A percentile compares a stretch with the other conserved stretches of the same genome.
Conservation (phyloP, 495 filamentous ascomycete species). For the Aeminium ludgeri region DNA sequence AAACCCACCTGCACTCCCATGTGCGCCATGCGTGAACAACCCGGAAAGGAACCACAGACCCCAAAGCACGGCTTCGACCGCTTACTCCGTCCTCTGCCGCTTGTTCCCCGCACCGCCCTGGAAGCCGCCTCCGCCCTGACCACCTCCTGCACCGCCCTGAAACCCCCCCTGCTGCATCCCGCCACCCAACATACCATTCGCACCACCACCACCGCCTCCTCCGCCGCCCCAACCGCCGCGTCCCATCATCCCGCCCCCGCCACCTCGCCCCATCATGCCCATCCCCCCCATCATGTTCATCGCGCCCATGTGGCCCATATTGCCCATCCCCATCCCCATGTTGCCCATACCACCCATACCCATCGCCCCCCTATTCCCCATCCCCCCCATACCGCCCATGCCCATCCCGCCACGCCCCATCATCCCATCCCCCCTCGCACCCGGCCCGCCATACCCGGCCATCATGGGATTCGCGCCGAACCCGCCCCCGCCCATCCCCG, state of each 20-base stretch:
- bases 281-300: constrained; percentile 17
- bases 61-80: too few relatives aligned
- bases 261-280: constrained; percentile 28
- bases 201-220: constrained; percentile 37
- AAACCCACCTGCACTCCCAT: too few relatives aligned
- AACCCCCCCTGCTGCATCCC: too few relatives aligned
- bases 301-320: constrained; percentile 12
- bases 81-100: too few relatives aligned
- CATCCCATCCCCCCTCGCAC: constrained; percentile 29
- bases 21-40: too few relatives aligned
- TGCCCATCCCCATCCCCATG: constrained; percentile 20
- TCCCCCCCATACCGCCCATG: constrained; percentile 47
- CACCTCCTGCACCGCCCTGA: too few relatives aligned
- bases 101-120: too few relatives aligned
- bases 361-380: constrained; percentile 44
- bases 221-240: constrained; percentile 30
- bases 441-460: constrained; percentile 31
- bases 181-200: too few relatives aligned
- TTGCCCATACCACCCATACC: constrained; percentile 49
- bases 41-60: too few relatives aligned
- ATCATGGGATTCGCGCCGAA: constrained; percentile 36
- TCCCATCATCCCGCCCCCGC: constrained; percentile 29
- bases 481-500: constrained; percentile 6
- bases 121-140: too few relatives aligned
- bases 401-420: constrained; percentile 56